phyloP scores from a whole-genome alignment of 1,284 basidiomycete species.

The Xanthoconium separans region DNA sequence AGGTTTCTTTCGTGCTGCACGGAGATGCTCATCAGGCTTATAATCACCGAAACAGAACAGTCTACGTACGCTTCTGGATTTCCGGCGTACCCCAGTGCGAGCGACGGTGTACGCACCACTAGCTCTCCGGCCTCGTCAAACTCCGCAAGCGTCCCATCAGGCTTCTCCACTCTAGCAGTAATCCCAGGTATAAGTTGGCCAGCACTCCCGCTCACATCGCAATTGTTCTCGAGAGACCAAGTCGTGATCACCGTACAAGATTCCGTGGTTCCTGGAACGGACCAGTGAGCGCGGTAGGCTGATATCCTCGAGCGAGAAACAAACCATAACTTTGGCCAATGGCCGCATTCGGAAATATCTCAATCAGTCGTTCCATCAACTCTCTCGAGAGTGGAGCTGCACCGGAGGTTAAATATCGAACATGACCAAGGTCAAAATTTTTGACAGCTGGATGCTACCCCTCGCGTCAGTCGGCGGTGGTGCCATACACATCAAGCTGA shows the following conservation, averaged over 20 bases:
- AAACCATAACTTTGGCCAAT: conserved; percentile 54
- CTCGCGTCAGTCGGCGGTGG: conserved; percentile 9
- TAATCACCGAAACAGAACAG: background rate
- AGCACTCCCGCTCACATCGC: conserved; percentile 55
- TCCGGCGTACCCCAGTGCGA: conserved; percentile 58
- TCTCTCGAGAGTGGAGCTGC: conserved; percentile 63
- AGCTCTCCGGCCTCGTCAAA: conserved; percentile 71
- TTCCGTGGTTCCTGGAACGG: conserved; percentile 40
- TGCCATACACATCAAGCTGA: background rate
- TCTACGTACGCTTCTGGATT: conserved; percentile 60
- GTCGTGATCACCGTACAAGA: conserved; percentile 39
- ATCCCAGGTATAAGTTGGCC: conserved; percentile 58
- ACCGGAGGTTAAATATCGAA: conserved; percentile 51
- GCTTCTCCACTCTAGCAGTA: conserved; percentile 54
- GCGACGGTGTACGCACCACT: conserved; percentile 56
- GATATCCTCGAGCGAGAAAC: conserved; percentile 7
- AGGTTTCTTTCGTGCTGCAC: conserved; percentile 52
- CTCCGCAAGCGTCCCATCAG: conserved; percentile 56
- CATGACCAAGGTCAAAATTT: conserved; percentile 52
- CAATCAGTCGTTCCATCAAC: conserved; percentile 45
- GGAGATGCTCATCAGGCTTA: background rate
- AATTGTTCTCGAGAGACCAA: conserved; percentile 36
- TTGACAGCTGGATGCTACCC: conserved; percentile 51
- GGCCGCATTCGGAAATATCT: conserved; percentile 43
- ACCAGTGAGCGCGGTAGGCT: background rate